Base-by-base conservation (phyloP, 78 protist species). In the Acrasis kona region DNA sequence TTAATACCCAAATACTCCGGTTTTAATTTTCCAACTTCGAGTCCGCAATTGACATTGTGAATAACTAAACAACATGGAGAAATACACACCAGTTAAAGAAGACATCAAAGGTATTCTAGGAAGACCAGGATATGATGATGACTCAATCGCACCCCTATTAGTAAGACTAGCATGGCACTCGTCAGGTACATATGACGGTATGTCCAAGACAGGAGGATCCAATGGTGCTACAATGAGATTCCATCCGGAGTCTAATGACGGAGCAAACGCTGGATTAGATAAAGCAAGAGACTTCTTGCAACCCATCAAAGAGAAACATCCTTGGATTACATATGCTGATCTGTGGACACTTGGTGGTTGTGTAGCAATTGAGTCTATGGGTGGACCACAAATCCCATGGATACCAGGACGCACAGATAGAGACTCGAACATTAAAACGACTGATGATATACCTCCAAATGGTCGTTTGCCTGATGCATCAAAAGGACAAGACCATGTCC, bases 101-200 rank as follows among this genome's bases (percentile, higher is more conserved):
- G 61, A 19, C 61, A 50, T 50, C 19, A 19, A 50, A 19, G 34
- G 19, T 19, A 19, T 50, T 19, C 19, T 50, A n/a, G 19, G 34
- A 50, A 19, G n/a, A n/a, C n/a, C n/a, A 50, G 61, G 61, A 50
- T 19, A 50, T 50, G 34, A 50, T n/a, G 34, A 50, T 35, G 8
- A 72, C 70, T 34, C n/a, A n/a, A n/a, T n/a, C n/a, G n/a, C n/a
- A n/a, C 92, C 92, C 5, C 31, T 38, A n/a, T 30, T 89, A 27
- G 86, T 89, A 8, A 85, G 93, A 5, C 76, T 89, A 35, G 86
- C 90, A 28, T 89, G 89, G 89, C 93, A 89, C 66, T 65, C 79
- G 10, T 5, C 82, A 12, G 92, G 87, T 29, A 78, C 88, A 10
- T 82, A 35, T 77, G 65, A 57, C 78, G 74, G 66, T 74, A 27